Evolutionary conservation across 148 eudicot genomes (phyloP), one percentile per base, ranked within the genome.

Genomic region (Fagopyrum tataricum): DNA sequence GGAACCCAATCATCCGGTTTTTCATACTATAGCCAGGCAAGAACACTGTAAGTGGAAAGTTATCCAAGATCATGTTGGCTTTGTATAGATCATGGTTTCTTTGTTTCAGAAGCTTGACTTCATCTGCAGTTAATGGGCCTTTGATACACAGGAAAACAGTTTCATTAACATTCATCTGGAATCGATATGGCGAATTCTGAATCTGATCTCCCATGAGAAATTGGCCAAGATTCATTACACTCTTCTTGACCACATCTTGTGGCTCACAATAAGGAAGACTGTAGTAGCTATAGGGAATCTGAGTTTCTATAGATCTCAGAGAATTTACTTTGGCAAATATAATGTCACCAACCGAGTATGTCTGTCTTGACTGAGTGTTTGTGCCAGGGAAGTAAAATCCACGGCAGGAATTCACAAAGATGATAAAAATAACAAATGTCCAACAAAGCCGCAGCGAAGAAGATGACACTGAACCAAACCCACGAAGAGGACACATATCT

Each of bases 171-270:
- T 90, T 84, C 96, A 90, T 88, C 9, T 78, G 80, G 70, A 88
- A 88, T 26, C 92, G 85, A 52, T 90, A 90, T 7, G 96, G 90
- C 7, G 92, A 88, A 69, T 83, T 90, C 73, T 84, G 87, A 66
- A 90, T 88, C 78, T 85, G 87, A 74, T 90, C 96, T 26, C 96
- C 96, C 92, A 90, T 86, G 42, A 90, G 87, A 58, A 88, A 82
- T 75, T 88, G 92, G 14, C 96, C 96, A 12, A 90, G 89, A 88
- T 90, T 90, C 77, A 86, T 91, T 12, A 90, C 92, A 78, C 96
- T 88, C 71, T 86, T 85, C 77, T 86, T 90, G 39, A 86, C 74
- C 39, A 86, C 96, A 7, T 73, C 80, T 44, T 2, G 56, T 31
- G 96, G 96, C 48, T 76, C 64, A 80, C 96, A 90, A 68, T 84